Base-by-base conservation (phyloP, 768 basidiomycete species). In the Exidia glandulosa region DNA sequence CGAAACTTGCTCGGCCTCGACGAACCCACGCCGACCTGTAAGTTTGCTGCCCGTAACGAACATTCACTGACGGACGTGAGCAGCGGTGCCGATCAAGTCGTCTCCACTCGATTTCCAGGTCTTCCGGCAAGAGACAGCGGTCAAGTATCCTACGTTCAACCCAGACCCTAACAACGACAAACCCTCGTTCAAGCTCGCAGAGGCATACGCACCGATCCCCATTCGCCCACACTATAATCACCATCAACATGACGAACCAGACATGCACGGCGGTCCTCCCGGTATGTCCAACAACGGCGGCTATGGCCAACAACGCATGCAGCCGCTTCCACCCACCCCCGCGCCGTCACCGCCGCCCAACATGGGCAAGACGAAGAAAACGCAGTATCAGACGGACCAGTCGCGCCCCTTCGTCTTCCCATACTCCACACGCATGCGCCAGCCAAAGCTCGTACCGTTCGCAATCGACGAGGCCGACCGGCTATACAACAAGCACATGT, bases 311-410 rank as follows among this genome's bases (percentile, higher is more conserved):
- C 33, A 29, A 32, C 31, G 27, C 27, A 58, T 47, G n/a, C 64
- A 60, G 19, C 65, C 62, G 31, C 59, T 64, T 31, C 86, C 92
- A 1, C 81, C 85, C 13, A 98, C 94, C 3, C 94, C 94, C 5
- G 92, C 93, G 29, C 93, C 94, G 2, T 84, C 91, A 0, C 94
- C 94, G 0, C 90, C 90, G 0, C 77, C 82, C 6, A 27, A 66
- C 66, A 27, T 54, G 50, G 89, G 85, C 2, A 97, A 95, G 68
- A 92, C 90, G 10, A 99, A 99, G 77, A 97, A 98, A 70, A 95
- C 95, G 69, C 92, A 95, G 69, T 99, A 92, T 70, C 96, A 98
- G 69, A 99, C 96, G 0, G 96, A 99, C 72, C 96, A 94, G 69
- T 84, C 76, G 52, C 80, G 90, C 13, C 95, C 96, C 1, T 99